phyloP scores from a whole-genome alignment of 176 grass and related monocot genomes.

The Oryza glumipatula region DNA sequence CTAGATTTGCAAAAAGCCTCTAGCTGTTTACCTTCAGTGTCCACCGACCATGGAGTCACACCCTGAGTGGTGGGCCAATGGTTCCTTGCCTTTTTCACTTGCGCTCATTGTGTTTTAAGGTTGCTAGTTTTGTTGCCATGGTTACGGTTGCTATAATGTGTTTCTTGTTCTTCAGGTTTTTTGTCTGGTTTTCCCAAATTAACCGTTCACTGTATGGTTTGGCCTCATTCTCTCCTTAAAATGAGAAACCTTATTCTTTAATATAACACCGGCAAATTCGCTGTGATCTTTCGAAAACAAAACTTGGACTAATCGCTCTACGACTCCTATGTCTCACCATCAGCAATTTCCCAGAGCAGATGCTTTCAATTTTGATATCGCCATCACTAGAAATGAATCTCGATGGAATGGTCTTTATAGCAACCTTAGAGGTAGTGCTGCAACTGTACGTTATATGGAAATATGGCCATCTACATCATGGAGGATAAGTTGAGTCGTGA shows the following conservation, averaged over 20 bases:
- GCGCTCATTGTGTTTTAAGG: background rate
- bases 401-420: slow-evolving; percentile 10
- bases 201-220: no score
- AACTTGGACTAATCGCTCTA: slow-evolving; percentile 26
- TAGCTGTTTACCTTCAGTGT: slow-evolving; percentile 11
- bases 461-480: background rate
- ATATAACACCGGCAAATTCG: no score
- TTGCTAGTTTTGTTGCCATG: no score
- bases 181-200: no score
- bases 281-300: no score
- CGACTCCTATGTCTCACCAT: slow-evolving; percentile 38
- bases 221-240: no score
- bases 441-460: background rate
- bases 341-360: slow-evolving; percentile 20
- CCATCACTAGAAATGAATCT: background rate
- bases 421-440: slow-evolving; percentile 29
- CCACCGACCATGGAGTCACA: slow-evolving; percentile 43
- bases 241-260: no score
- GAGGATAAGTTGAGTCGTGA: background rate
- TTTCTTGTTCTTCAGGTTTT: no score
- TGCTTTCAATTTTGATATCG: slow-evolving; percentile 22
- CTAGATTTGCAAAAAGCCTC: slow-evolving; percentile 38
- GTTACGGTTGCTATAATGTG: no score
- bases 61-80: slow-evolving; percentile 32
- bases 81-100: slow-evolving; percentile 31